These are phyloP conservation scores for Ascochyta rabiei DNA, from an alignment of 2,329 filamentous ascomycete species.

Conservation along the genomic window DNA sequence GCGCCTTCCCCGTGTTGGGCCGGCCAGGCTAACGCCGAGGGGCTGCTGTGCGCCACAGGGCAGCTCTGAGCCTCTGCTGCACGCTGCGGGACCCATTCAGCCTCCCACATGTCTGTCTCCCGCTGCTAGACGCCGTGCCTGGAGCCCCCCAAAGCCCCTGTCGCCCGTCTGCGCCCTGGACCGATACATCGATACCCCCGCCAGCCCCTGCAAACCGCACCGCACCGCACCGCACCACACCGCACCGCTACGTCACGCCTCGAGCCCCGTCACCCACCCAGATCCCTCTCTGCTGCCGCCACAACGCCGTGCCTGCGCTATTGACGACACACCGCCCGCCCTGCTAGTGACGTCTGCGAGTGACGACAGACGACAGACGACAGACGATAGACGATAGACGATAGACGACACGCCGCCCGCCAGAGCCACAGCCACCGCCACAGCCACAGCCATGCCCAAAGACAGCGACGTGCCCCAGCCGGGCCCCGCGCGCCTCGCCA, in stretches of 20 bases:
- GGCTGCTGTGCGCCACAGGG: conserved; percentile 11
- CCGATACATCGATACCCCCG: conserved; percentile 10
- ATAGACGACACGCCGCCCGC: not conserved
- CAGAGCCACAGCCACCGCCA: no score
- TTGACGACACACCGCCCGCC: not conserved
- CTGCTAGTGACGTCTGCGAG: no score
- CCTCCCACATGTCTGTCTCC: conserved; percentile 8
- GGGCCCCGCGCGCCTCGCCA: conserved; percentile 82
- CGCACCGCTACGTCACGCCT: conserved; percentile 36
- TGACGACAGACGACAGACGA: no score
- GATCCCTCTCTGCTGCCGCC: conserved; percentile 17
- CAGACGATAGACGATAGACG: no score
- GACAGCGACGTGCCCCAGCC: conserved; percentile 78
- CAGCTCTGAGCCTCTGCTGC: conserved; percentile 3
- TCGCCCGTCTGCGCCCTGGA: not conserved
- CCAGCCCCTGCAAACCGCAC: conserved; percentile 1
- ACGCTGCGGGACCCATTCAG: conserved; percentile 1
- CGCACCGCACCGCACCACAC: conserved; percentile 16
- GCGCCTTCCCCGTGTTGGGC: conserved; percentile 10
- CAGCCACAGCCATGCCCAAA: conserved; percentile 51
- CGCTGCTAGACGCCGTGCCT: conserved; percentile 1
- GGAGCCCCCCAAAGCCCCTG: not conserved
- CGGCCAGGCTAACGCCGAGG: conserved; percentile 25
- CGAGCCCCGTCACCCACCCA: conserved; percentile 41
- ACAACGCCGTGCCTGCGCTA: conserved; percentile 4